phyloP scores from a whole-genome alignment of 805 yeast genomes.

The Martiniozyma abietophila region DNA sequence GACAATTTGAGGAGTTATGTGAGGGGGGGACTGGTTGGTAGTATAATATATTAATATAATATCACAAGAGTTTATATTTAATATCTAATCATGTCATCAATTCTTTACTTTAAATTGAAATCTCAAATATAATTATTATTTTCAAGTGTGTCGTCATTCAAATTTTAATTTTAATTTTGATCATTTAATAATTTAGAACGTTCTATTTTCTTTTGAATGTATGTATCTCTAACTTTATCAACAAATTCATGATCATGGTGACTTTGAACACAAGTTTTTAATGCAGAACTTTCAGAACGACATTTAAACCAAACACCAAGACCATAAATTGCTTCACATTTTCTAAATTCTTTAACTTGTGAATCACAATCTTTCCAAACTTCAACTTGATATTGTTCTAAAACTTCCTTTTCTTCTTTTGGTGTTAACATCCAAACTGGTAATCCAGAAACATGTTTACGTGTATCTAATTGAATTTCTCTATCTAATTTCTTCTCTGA shows the following conservation, averaged over 20 bases:
- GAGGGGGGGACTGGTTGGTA: too few relatives aligned
- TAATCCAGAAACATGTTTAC: conserved; percentile 25
- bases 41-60: too few relatives aligned
- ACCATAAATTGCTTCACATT: conserved; percentile 57
- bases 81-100: too few relatives aligned
- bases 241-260: conserved; percentile 55
- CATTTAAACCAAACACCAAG: conserved; percentile 62
- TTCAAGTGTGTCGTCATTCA: too few relatives aligned
- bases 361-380: conserved; percentile 63
- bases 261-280: conserved; percentile 53
- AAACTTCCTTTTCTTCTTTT: conserved; percentile 62
- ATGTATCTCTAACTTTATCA: conserved; percentile 59
- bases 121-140: too few relatives aligned
- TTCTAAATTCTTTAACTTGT: conserved; percentile 56
- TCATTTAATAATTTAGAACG: too few relatives aligned
- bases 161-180: too few relatives aligned
- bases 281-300: conserved; percentile 43
- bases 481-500: conserved; percentile 3
- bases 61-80: too few relatives aligned
- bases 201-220: conserved; percentile 53
- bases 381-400: conserved; percentile 58
- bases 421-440: conserved; percentile 77
- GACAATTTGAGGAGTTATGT: too few relatives aligned
- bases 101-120: too few relatives aligned
- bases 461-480: background rate